A percentile compares a stretch with the other conserved stretches of the same genome.
phyloP scores from a whole-genome alignment of 148 eudicot genomes.

The Vaccinium darrowii region DNA sequence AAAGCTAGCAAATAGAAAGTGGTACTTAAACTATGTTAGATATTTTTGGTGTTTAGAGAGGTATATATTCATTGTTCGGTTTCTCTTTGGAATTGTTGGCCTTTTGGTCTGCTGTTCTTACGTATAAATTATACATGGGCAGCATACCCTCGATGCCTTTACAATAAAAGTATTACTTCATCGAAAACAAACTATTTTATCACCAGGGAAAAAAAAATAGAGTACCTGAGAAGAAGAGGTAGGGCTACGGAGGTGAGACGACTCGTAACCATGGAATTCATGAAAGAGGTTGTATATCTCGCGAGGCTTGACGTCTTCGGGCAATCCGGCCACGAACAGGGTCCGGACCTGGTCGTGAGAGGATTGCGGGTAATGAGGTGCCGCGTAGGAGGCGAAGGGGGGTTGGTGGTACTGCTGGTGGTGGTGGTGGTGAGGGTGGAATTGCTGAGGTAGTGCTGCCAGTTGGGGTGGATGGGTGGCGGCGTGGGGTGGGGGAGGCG shows the following conservation, averaged over 20 bases:
- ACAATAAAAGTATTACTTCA: too few relatives aligned
- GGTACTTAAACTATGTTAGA: neutral
- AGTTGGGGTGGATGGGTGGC: conserved; percentile 24
- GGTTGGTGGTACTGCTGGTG: conserved; percentile 28
- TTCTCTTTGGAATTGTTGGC: too few relatives aligned
- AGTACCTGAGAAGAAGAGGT: conserved; percentile 46
- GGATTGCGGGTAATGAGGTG: conserved; percentile 30
- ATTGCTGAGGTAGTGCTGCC: conserved; percentile 28
- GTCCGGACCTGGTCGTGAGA: conserved; percentile 64
- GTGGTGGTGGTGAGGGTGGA: conserved; percentile 21
- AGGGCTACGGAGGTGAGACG: conserved; percentile 67
- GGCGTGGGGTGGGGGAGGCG: conserved; percentile 35
- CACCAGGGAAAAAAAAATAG: neutral
- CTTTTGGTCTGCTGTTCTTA: too few relatives aligned
- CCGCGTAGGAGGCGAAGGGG: conserved; percentile 28
- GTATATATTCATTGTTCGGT: too few relatives aligned
- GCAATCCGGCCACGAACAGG: conserved; percentile 81
- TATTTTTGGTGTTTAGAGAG: too few relatives aligned
- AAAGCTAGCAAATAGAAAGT: neutral
- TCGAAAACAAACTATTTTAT: neutral
- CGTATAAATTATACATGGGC: too few relatives aligned
- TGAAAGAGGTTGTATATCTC: conserved; percentile 84
- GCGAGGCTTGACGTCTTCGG: conserved; percentile 70
- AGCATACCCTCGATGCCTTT: too few relatives aligned
- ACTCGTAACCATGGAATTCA: conserved; percentile 71